Base-by-base conservation (phyloP, 208 protist genomes). In the Angomonas ambiguus region DNA sequence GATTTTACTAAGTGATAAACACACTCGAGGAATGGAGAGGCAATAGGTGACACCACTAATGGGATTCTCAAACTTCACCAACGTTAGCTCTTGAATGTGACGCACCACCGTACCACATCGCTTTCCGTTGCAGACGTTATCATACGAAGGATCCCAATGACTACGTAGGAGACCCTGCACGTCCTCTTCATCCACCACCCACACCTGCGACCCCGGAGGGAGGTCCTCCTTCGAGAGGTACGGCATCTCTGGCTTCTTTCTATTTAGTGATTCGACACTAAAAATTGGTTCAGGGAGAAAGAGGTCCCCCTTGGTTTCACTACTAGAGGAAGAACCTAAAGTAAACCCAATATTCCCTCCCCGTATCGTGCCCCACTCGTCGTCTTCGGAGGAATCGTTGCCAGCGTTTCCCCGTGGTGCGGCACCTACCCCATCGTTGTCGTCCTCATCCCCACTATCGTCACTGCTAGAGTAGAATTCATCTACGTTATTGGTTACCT, bases 131-230 rank as follows among this genome's bases (percentile, higher is more conserved):
- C 88, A 94, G 1, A 94, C 81, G 1, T 65, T 57, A 28, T 76
- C 66, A 53, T 90, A 88, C n/a, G 70, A 65, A 4, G 73, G 64
- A 45, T 79, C 76, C 72, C 79, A 94, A 62, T 87, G 51, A 32
- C 69, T 80, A 11, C 70, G 60, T n/a, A 94, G 64, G 35, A 88
- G 69, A 25, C 76, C 85, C 35, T 81, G 69, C n/a, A 92, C 85
- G 61, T 92, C 85, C 11, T 92, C 83, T 71, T 91, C 85, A 72
- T 94, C 88, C 1, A 79, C 78, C 22, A 91, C 79, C 88, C 88
- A 94, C 34, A 94, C 88, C 35, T 25, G 66, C 27, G 62, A 68
- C 0, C 85, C 85, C 48, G 65, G 2, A 22, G 76, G 76, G 31
- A 92, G 62, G 1, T 72, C 62, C 33, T 78, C 77, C 27, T 69